Percentiles rank a stretch among this genome's conserved stretches.
These are phyloP conservation scores for Solidago caesia DNA, from an alignment of 129 eudicot species.

Conservation along the genomic window DNA sequence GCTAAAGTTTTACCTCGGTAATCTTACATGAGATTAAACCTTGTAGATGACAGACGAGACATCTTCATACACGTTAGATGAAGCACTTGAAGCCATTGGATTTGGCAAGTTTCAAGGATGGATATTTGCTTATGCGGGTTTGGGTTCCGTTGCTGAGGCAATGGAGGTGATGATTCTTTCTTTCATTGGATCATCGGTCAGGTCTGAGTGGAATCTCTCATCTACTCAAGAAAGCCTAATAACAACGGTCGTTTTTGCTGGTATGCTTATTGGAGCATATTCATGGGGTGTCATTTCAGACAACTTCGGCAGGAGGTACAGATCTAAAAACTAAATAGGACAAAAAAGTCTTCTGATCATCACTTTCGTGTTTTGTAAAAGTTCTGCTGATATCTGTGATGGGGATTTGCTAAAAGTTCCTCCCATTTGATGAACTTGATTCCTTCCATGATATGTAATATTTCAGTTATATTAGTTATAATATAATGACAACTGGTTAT, in stretches of 20 bases:
- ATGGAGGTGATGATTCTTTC: slow-evolving; percentile 84
- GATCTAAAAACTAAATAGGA: background rate
- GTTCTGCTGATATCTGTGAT: no score
- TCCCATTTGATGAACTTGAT: no score
- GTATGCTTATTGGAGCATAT: slow-evolving; percentile 77
- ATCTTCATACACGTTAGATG: slow-evolving; percentile 58
- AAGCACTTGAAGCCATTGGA: slow-evolving; percentile 71
- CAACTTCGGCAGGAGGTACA: slow-evolving; percentile 67
- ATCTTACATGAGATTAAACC: slow-evolving; percentile 16
- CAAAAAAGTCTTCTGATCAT: background rate
- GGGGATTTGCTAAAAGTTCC: no score
- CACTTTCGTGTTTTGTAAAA: no score
- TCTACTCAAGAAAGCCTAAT: slow-evolving; percentile 61
- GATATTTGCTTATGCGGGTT: slow-evolving; percentile 68
- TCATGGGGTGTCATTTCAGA: slow-evolving; percentile 76
- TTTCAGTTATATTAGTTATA: slow-evolving; percentile 4
- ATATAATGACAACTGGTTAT: slow-evolving; percentile 16
- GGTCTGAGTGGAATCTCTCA: slow-evolving; percentile 65
- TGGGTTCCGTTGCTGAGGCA: slow-evolving; percentile 75
- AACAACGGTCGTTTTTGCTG: slow-evolving; percentile 75
- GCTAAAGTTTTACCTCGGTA: slow-evolving; percentile 13
- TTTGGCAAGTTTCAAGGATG: slow-evolving; percentile 72
- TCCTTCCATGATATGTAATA: background rate
- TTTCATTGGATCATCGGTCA: slow-evolving; percentile 66
- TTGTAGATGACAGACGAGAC: slow-evolving; percentile 40